Evolutionary conservation across 2,329 filamentous ascomycete species (phyloP), one percentile per base, ranked within the genome.

Genomic region (Eutypella sp.): DNA sequence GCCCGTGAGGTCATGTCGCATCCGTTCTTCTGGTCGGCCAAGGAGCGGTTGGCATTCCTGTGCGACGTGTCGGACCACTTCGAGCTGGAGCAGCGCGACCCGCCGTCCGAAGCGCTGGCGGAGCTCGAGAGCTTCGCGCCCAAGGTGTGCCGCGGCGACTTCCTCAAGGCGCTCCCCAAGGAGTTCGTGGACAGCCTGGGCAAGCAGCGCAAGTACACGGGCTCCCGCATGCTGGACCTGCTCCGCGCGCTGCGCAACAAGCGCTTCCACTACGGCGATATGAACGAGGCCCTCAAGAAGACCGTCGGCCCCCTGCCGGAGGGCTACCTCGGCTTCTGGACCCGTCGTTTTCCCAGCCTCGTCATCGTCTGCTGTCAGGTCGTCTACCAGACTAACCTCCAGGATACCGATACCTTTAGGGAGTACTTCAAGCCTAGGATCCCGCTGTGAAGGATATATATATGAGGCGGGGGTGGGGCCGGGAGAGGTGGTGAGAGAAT

Each of bases 41-140:
- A 95, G 63, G 93, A 95, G 63, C 84, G 91, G 8, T 80, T 99
- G 6, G 81, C 81, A 9, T 99, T 99, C 67, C 75, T 99, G n/a
- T 96, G 91, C 60, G 91, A 96, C 53, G 90, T 95, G 8, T 96
- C 90, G 0, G 93, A 99, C 64, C 89, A 95, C 62, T 97, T 96
- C 61, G 93, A 99, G 65, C 89, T 93, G 55, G 92, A 97, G 63
- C 82, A 84, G 0, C 83, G 90, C 23, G 89, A 95, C 40, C 89
- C 89, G 0, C 87, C 88, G 0, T 91, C 88, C 0, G 62, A 70
- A 1, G 76, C 84, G 1, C 75, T 97, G 0, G 59, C 69, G 5
- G 75, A 79, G 49, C 75, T 85, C 4, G 82, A 84, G 62, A 57
- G 57, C 1, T 72, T 74, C 50, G 80, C 78, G 0, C 59, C 68